These are phyloP conservation scores for Yamadazyma dushanensis DNA, from an alignment of 1,139 yeast species.

Conservation along the genomic window DNA sequence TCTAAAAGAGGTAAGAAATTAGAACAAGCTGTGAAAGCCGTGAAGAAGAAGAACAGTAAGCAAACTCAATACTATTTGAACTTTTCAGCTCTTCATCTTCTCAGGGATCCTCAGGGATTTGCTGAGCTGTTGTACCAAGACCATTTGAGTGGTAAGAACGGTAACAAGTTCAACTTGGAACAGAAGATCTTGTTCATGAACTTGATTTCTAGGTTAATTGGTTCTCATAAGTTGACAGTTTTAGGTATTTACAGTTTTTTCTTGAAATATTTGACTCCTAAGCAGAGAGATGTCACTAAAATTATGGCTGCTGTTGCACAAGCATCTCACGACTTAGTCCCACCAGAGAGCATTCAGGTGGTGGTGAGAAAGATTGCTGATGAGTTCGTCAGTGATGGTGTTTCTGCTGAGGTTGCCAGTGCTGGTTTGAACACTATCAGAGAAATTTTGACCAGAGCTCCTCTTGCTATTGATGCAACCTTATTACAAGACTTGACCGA, in stretches of 20 bases:
- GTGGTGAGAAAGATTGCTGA: conserved; percentile 91
- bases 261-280: conserved; percentile 87
- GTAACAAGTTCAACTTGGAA: conserved; percentile 73
- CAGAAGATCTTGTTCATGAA: conserved; percentile 89
- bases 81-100: conserved; percentile 88
- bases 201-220: conserved; percentile 81
- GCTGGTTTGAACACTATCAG: conserved; percentile 96
- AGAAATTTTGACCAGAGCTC: conserved; percentile 90
- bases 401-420: conserved; percentile 95
- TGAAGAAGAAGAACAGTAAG: conserved; percentile 60
- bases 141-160: conserved; percentile 68
- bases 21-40: conserved; percentile 65
- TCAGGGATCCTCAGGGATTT: conserved; percentile 97
- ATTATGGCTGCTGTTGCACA: conserved; percentile 97
- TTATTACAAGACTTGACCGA: conserved; percentile 85
- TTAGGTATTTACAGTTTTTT: conserved; percentile 87
- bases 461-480: conserved; percentile 86
- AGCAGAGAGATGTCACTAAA: conserved; percentile 91
- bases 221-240: conserved; percentile 89
- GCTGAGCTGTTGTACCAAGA: conserved; percentile 78
- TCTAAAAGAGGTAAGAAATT: conserved; percentile 77
- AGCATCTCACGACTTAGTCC: conserved; percentile 93
- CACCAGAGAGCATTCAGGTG: conserved; percentile 83
- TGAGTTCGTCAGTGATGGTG: conserved; percentile 98
- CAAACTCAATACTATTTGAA: conserved; percentile 75